Evolutionary conservation across 2,329 filamentous ascomycete species (phyloP), one percentile per base, ranked within the genome.

Genomic region (Fusarium equiseti): DNA sequence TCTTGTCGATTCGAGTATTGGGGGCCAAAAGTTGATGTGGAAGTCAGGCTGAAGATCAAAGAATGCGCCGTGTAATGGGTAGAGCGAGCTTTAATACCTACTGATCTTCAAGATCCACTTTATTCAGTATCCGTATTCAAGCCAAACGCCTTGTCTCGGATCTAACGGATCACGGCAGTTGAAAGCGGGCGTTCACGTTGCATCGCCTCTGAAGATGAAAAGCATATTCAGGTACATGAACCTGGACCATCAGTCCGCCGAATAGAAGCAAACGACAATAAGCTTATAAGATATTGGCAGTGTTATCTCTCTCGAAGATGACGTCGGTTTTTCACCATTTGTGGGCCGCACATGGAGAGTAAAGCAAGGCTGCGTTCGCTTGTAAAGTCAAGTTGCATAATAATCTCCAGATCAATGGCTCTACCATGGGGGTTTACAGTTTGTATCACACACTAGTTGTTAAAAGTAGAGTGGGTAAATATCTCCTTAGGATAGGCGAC

Each of bases 141-240:
- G 6, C 18, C 2, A 24, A 24, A 16, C 11, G 6, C 6, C 22
- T 20, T 20, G 11, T 22, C 7, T 35, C 43, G 20, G 15, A 49
- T 26, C 8, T 12, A 22, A 16, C 49, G 61, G 61, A 64, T 26
- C 11, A 16, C 29, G 12, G 42, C 59, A 48, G 27, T 43, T 53
- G 13, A 18, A 22, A 42, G 18, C 15, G 20, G 18, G 50, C 35
- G 6, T 29, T 29, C 15, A 22, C 13, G 49, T 52, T 27, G 15
- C 49, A 52, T 52, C 5, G 6, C 16, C 10, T 38, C 3, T 38
- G 18, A n/a, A 38, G 16, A 38, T 7, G 35, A n/a, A 38, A 38
- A 38, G 18, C 18, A 12, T 38, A 38, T 38, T n/a, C 6, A 3
- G 35, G 18, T n/a, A 5, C 11, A 8, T 5, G 11, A 16, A 16